phyloP scores from a whole-genome alignment of 2,329 filamentous ascomycete species.

The Davidsoniella neocaledoniae region DNA sequence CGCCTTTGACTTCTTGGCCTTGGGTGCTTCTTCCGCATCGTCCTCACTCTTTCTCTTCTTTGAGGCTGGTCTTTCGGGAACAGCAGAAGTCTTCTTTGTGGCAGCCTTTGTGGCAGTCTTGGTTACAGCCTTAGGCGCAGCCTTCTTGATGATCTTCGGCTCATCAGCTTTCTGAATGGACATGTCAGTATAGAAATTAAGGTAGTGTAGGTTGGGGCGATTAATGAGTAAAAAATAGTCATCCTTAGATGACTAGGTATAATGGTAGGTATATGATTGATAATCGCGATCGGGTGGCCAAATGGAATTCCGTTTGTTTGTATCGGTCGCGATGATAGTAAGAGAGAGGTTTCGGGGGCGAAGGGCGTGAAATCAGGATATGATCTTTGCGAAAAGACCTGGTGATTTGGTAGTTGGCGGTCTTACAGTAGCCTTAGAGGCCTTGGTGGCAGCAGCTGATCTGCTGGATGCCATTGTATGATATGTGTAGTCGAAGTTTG shows the following conservation, averaged over 20 bases:
- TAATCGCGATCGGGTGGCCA: background rate
- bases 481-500: background rate
- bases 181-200: constrained; percentile 2
- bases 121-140: constrained; percentile 17
- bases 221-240: too few relatives aligned
- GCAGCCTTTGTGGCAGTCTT: constrained; percentile 15
- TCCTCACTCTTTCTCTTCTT: constrained; percentile 17
- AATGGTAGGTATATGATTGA: background rate
- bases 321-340: background rate
- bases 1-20: constrained; percentile 8
- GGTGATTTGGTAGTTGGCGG: background rate
- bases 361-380: too few relatives aligned
- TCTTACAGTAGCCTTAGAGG: constrained; percentile 13
- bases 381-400: background rate
- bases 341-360: background rate
- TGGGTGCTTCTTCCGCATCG: constrained; percentile 2
- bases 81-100: constrained; percentile 18
- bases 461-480: constrained; percentile 9
- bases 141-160: constrained; percentile 15
- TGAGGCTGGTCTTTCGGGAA: constrained; percentile 12
- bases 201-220: too few relatives aligned
- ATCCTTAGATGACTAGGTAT: background rate
- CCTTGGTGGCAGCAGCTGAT: constrained; percentile 13
- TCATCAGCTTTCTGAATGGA: constrained; percentile 9
- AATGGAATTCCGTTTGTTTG: background rate